Percentiles rank a stretch among this genome's conserved stretches.
These are phyloP conservation scores for Arabidopsis suecica DNA, from an alignment of 345 rosid genomes.

Conservation along the genomic window DNA sequence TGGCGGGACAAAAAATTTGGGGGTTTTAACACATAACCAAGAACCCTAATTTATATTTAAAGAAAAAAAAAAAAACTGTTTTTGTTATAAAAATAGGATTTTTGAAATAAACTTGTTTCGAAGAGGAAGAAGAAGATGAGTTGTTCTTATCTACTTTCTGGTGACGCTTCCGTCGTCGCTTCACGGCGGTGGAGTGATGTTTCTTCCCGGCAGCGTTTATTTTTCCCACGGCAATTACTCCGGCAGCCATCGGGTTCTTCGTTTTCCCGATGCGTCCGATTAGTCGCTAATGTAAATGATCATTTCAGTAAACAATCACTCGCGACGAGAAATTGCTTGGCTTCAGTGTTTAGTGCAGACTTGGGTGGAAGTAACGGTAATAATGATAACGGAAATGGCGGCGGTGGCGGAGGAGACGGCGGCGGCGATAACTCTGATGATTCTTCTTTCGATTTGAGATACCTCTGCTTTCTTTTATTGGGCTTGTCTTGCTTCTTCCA, in stretches of 20 bases:
- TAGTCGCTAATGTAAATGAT: slow-evolving; percentile 27
- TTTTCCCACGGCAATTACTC: slow-evolving; percentile 33
- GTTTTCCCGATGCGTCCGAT: slow-evolving; percentile 1
- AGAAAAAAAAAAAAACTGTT: not conserved
- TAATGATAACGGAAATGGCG: slow-evolving; percentile 30
- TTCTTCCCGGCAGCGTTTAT: slow-evolving; percentile 18
- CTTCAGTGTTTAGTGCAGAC: slow-evolving; percentile 10
- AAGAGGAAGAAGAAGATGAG: slow-evolving; percentile 36
- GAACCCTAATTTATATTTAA: slow-evolving; percentile 35
- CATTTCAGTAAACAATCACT: slow-evolving; percentile 17
- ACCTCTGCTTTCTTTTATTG: slow-evolving; percentile 41
- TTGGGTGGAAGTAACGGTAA: slow-evolving; percentile 27
- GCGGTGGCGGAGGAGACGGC: slow-evolving; percentile 28
- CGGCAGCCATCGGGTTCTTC: slow-evolving; percentile 20
- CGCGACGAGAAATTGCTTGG: slow-evolving; percentile 3
- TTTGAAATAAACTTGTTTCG: slow-evolving; percentile 6
- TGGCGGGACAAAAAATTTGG: slow-evolving; percentile 30
- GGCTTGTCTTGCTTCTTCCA: slow-evolving; percentile 49
- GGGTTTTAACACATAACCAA: slow-evolving; percentile 4
- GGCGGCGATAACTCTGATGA: slow-evolving; percentile 46
- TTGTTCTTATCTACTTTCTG: slow-evolving; percentile 41
- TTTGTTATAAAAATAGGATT: slow-evolving; percentile 5
- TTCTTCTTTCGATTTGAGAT: slow-evolving; percentile 33
- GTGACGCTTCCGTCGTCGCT: slow-evolving; percentile 26
- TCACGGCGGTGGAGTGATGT: slow-evolving; percentile 27